A percentile compares a stretch with the other conserved stretches of the same genome.
phyloP scores from a whole-genome alignment of 768 basidiomycete species.

The Suillus sp. region DNA sequence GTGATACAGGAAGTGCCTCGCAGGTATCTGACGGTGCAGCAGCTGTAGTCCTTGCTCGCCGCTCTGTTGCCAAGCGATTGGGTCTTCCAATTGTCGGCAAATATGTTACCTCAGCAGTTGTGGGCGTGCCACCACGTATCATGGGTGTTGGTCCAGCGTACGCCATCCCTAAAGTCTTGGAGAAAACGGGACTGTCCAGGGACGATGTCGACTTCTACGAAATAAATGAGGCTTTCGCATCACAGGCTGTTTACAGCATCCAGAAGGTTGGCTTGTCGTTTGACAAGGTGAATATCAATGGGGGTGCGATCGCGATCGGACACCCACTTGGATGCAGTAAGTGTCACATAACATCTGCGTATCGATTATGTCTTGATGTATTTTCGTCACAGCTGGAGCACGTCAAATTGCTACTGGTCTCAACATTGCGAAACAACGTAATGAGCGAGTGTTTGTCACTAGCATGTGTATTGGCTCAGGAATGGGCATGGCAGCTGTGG shows the following conservation, averaged over 20 bases:
- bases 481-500: constrained; percentile 89
- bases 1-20: constrained; percentile 67
- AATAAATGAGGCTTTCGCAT: constrained; percentile 92
- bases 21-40: constrained; percentile 94
- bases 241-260: constrained; percentile 75
- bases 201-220: constrained; percentile 88
- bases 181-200: constrained; percentile 61
- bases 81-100: constrained; percentile 89
- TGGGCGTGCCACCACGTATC: constrained; percentile 84
- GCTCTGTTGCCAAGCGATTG: constrained; percentile 78
- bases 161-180: constrained; percentile 78
- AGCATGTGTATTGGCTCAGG: constrained; percentile 91
- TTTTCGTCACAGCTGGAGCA: constrained; percentile 60
- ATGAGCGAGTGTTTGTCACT: constrained; percentile 78
- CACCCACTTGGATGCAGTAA: constrained; percentile 85
- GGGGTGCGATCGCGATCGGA: constrained; percentile 88
- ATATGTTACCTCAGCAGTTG: constrained; percentile 66
- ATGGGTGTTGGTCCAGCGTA: constrained; percentile 93
- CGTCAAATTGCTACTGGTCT: constrained; percentile 87
- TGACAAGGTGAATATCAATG: constrained; percentile 83
- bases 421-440: constrained; percentile 77
- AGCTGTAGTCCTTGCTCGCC: constrained; percentile 80
- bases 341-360: constrained; percentile 33
- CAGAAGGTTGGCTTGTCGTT: constrained; percentile 68
- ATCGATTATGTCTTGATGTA: constrained; percentile 4